Conservation (phyloP, 441 rosid genomes). For the Erysimum cheiri region DNA sequence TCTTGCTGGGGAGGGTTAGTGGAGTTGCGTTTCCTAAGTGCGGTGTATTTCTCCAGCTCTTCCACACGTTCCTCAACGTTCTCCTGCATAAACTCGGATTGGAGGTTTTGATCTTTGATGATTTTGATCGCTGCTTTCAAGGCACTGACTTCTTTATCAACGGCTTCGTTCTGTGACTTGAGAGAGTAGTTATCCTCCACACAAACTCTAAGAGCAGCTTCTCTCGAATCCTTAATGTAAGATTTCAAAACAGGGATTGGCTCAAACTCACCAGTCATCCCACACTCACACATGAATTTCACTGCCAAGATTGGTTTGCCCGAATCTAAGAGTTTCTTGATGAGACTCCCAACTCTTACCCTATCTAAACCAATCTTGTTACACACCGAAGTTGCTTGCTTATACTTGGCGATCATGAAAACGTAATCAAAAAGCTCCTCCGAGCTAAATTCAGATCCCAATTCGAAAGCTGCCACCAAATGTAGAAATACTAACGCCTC, state of each 20-base stretch:
- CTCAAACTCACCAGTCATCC: slow-evolving; percentile 58
- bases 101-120: slow-evolving; percentile 62
- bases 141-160: slow-evolving; percentile 60
- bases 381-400: slow-evolving; percentile 55
- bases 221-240: slow-evolving; percentile 49
- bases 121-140: slow-evolving; percentile 65
- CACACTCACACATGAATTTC: slow-evolving; percentile 67
- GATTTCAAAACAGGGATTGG: slow-evolving; percentile 62
- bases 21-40: slow-evolving; percentile 46
- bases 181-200: slow-evolving; percentile 53
- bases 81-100: slow-evolving; percentile 51
- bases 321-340: slow-evolving; percentile 58
- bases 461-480: slow-evolving; percentile 61
- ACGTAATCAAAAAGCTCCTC: slow-evolving; percentile 57
- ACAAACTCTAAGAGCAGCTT: slow-evolving; percentile 44
- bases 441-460: slow-evolving; percentile 51
- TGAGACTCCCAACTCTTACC: slow-evolving; percentile 50
- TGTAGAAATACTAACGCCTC: slow-evolving; percentile 64
- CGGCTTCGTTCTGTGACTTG: slow-evolving; percentile 66
- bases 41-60: slow-evolving; percentile 66
- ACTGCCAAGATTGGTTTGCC: slow-evolving; percentile 62
- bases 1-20: slow-evolving; percentile 48
- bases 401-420: slow-evolving; percentile 49
- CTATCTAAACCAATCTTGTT: slow-evolving; percentile 58
- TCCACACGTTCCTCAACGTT: slow-evolving; percentile 55